Percentiles rank a stretch among this genome's conserved stretches.
These are phyloP conservation scores for Dendrobium huoshanense DNA, from an alignment of 106 monocot genomes.

Conservation along the genomic window DNA sequence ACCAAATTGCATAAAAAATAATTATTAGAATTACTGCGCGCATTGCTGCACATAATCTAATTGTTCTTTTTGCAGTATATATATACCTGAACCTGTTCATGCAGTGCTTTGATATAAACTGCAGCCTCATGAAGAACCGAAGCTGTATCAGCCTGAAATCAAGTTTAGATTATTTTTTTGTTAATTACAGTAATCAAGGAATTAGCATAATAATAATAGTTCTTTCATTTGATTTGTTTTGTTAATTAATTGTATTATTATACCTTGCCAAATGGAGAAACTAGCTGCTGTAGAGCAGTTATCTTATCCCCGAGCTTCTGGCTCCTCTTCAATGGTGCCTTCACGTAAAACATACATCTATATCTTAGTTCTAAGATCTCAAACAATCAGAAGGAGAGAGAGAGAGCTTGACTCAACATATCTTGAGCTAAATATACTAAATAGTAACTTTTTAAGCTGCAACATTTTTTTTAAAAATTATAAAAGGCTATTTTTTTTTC, in stretches of 20 bases:
- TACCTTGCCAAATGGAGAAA: constrained; percentile 22
- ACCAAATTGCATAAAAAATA: neutral
- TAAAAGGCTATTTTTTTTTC: too few relatives aligned
- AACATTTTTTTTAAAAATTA: too few relatives aligned
- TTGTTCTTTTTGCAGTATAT: neutral
- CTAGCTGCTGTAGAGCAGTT: constrained; percentile 19
- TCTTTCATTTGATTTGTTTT: too few relatives aligned
- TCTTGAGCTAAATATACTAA: too few relatives aligned
- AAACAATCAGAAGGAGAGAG: too few relatives aligned
- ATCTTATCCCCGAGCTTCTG: constrained; percentile 22
- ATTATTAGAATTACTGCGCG: neutral
- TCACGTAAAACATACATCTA: neutral
- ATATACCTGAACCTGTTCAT: neutral
- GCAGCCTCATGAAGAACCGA: constrained; percentile 4
- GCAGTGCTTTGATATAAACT: neutral
- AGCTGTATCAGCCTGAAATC: neutral
- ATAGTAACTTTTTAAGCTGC: too few relatives aligned
- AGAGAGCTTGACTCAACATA: too few relatives aligned
- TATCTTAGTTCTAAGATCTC: too few relatives aligned
- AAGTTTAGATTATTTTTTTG: neutral
- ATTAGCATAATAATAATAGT: too few relatives aligned
- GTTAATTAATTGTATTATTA: too few relatives aligned
- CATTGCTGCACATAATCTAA: neutral
- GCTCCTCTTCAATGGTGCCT: neutral
- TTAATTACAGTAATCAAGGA: too few relatives aligned